Evolutionary conservation across 2,329 filamentous ascomycete genomes (phyloP), one percentile per base, ranked within the genome.

Genomic region (Colletotrichum orbiculare): DNA sequence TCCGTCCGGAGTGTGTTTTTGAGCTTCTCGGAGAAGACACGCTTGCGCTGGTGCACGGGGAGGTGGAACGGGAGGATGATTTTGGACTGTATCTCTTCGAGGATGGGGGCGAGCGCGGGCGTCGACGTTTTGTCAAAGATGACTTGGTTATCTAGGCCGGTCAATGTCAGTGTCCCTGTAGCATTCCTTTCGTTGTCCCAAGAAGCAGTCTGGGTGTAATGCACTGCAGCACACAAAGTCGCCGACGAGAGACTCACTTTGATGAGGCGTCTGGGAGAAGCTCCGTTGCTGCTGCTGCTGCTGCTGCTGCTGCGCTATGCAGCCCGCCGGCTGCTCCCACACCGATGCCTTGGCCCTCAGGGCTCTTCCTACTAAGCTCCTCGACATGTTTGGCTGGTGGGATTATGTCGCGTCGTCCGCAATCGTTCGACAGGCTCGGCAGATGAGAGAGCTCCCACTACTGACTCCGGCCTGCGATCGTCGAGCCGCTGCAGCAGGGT

Each of bases 51-150:
- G 54, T 77, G 75, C 35, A 73, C 62, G 25, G 83, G 80, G 35
- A 92, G 84, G 72, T 88, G 85, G 38, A 82, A 76, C n/a, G 88
- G 88, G 46, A 91, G 76, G 73, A 91, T 85, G 74, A 89, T 82
- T 69, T 85, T 84, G 49, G 82, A 76, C 68, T 88, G 86, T 72
- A 91, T 82, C 25, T 71, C 75, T 45, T 76, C 73, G 66, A 91
- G 83, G 38, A 83, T 71, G 11, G 74, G 63, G 73, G 89, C 83
- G 65, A 91, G 82, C 60, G 86, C 78, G 25, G 79, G 68, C 47
- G 84, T 83, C 12, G 84, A 85, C 5, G 85, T 83, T 56, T 81
- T 78, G 8, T 77, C 73, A 72, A 89, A 89, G 61, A 83, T 74
- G 66, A 82, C 77, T 54, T 75, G 69, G 46, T 50, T 67, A 50